Evolutionary conservation across 148 eudicot species (phyloP), one percentile per base, ranked within the genome.

Genomic region (Bassia scoparia): DNA sequence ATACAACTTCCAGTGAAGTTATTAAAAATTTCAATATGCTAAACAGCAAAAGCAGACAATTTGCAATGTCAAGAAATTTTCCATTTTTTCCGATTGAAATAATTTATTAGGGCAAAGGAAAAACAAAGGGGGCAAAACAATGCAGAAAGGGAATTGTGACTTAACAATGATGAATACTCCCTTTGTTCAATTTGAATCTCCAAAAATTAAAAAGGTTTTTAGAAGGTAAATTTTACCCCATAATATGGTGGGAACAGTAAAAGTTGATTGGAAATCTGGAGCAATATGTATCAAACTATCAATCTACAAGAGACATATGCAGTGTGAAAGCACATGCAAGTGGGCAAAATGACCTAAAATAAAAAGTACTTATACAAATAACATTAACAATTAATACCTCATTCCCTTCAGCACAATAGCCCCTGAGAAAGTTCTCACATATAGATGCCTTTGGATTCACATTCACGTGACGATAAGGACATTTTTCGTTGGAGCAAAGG

Each of bases 401-500:
- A 74, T 91, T 84, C 67, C 98, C 97, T 78, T 91, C 93, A 69
- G 93, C 91, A 83, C 98, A 95, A 73, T 87, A 91, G 75, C 98
- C 98, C 83, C 77, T 84, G 52, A 89, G 90, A 69, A 95, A 95
- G 70, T 82, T 88, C 83, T 83, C 96, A 84, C 98, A 95, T 60
- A 87, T 77, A 68, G 87, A 68, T 26, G 98, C 89, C 70, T 86
- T 89, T 43, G 96, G 91, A 78, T 95, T 84, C 83, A 89, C 96
- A 81, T 86, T 89, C 56, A 95, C 97, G 73, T 95, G 98, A 80
- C 98, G 85, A 73, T 95, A 95, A 48, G 97, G 96, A 71, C 98
- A 95, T 69, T 72, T 82, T 60, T 86, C 86, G 35, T 95, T 89
- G 52, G 97, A 86, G 81, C 98, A 95, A 68, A 85, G 77, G 60